phyloP scores from a whole-genome alignment of 169 alveolate species.

The Plasmodium adleri region DNA sequence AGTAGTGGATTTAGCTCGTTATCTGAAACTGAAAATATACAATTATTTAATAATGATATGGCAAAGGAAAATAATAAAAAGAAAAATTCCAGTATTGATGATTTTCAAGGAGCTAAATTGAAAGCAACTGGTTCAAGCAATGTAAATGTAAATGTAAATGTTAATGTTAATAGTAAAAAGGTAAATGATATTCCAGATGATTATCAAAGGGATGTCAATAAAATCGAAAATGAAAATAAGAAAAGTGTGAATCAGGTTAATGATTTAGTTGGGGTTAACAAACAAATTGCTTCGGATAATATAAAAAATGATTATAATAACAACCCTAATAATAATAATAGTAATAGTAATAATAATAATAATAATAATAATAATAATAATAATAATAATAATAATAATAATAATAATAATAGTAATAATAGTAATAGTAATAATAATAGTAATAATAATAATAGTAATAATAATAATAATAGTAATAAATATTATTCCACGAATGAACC shows the following conservation, averaged over 20 bases:
- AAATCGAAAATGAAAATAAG: background rate
- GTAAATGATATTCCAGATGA: background rate
- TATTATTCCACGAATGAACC: background rate
- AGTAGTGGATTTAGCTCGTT: conserved; percentile 33
- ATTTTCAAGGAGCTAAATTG: background rate
- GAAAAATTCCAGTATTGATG: background rate
- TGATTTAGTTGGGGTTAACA: no score
- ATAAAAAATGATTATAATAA: background rate
- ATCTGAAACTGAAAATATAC: conserved; percentile 20
- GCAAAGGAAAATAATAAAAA: background rate
- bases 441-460: background rate
- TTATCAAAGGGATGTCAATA: background rate
- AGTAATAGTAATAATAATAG: background rate
- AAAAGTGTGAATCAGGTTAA: no score
- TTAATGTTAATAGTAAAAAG: background rate
- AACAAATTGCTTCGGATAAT: no score
- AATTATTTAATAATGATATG: background rate
- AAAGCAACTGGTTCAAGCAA: background rate
- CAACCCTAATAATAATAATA: background rate
- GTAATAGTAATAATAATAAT: background rate
- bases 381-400: background rate
- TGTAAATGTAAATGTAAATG: background rate
- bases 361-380: background rate
- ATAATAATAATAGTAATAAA: background rate
- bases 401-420: background rate